Percentiles rank a stretch among this genome's conserved stretches.
Conservation (phyloP, 176 grass and related monocot genomes). For the Pontederia paniculata region DNA sequence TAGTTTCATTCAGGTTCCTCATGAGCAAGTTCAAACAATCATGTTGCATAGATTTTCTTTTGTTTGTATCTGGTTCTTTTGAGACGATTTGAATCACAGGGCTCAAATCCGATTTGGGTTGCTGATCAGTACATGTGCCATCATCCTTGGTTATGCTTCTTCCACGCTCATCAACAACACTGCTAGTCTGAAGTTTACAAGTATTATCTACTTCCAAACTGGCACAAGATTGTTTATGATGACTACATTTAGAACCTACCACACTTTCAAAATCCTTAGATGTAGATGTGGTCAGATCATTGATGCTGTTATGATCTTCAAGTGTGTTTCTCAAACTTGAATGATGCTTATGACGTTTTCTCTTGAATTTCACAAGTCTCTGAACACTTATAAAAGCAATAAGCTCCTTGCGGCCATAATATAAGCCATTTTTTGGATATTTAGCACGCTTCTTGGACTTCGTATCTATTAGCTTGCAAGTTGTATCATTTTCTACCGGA, state of each 20-base stretch:
- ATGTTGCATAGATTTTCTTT: constrained; percentile 11
- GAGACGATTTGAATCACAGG: constrained; percentile 7
- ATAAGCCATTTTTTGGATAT: constrained; percentile 27
- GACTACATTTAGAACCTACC: constrained; percentile 23
- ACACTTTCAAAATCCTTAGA: constrained; percentile 26
- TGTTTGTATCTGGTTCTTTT: constrained; percentile 18
- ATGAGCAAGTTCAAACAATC: constrained; percentile 43
- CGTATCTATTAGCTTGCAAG: background rate
- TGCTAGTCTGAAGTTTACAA: background rate
- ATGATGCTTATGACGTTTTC: constrained; percentile 17
- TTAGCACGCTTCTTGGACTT: constrained; percentile 41
- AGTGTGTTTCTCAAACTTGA: constrained; percentile 10
- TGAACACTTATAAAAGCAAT: constrained; percentile 31
- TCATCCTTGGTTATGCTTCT: no score
- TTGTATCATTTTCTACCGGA: constrained; percentile 5
- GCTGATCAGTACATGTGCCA: background rate
- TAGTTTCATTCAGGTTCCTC: constrained; percentile 45
- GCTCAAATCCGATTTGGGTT: background rate
- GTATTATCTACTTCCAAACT: constrained; percentile 1
- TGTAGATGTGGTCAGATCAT: constrained; percentile 36
- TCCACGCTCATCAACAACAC: constrained; percentile 1
- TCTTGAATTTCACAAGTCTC: constrained; percentile 44
- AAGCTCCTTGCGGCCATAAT: constrained; percentile 38
- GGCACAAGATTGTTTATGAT: constrained; percentile 18
- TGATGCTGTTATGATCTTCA: constrained; percentile 12